phyloP scores from a whole-genome alignment of 768 basidiomycete species.

The Lentinula guzmanii region DNA sequence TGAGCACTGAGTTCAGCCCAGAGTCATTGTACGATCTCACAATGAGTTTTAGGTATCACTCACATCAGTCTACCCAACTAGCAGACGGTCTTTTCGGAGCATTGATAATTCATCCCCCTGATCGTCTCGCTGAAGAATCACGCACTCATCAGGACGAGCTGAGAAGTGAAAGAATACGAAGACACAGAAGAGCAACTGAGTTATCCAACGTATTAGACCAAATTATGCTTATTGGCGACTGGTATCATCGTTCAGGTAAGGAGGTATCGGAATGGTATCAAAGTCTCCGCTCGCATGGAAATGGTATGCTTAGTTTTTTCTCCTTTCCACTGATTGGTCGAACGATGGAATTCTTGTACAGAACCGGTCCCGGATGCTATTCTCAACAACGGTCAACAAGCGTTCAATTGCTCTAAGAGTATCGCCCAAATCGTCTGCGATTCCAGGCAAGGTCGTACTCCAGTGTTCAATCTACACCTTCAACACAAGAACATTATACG shows the following conservation, averaged over 20 bases:
- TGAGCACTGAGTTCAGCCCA: neutral
- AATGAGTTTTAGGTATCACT: constrained; percentile 5
- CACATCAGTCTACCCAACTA: constrained; percentile 1
- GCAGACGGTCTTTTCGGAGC: constrained; percentile 8
- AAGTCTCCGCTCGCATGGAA: constrained; percentile 6
- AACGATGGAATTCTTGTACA: neutral
- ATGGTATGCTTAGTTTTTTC: neutral
- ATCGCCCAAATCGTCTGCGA: constrained; percentile 3
- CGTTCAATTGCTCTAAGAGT: constrained; percentile 5
- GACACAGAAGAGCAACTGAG: neutral
- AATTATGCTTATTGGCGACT: constrained; percentile 4
- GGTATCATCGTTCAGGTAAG: constrained; percentile 6
- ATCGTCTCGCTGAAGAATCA: neutral
- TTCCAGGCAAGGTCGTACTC: neutral
- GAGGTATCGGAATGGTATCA: constrained; percentile 4
- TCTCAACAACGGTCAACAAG: constrained; percentile 5
- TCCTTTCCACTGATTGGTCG: neutral
- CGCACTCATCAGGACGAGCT: constrained; percentile 3
- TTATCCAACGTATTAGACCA: neutral
- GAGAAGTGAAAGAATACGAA: neutral
- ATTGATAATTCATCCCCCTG: constrained; percentile 1
- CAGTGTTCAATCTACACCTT: neutral
- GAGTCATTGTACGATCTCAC: neutral
- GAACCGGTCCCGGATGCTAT: constrained; percentile 6
- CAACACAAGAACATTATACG: neutral